These are phyloP conservation scores for Nakazawaea populi DNA, from an alignment of 805 yeast genomes.

Conservation along the genomic window DNA sequence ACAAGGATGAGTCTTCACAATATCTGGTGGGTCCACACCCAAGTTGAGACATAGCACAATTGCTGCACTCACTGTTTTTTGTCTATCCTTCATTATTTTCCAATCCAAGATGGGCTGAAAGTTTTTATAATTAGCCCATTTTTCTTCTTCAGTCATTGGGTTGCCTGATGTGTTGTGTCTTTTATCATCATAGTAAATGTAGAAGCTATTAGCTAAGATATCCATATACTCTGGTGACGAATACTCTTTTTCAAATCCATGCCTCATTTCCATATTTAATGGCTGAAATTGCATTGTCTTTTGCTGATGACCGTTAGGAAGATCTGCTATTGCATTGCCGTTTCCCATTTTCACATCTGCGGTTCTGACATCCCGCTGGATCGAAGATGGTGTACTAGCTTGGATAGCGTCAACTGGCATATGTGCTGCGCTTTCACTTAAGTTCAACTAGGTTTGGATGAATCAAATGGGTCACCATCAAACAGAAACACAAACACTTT, in stretches of 20 bases:
- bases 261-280: conserved; percentile 54
- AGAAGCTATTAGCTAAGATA: conserved; percentile 59
- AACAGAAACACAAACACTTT: too few species aligned
- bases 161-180: conserved; percentile 88
- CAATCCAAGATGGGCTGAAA: conserved; percentile 80
- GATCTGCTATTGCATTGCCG: not conserved
- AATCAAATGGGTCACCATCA: too few species aligned
- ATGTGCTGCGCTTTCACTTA: too few species aligned
- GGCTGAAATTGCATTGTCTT: conserved; percentile 30
- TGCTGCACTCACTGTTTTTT: conserved; percentile 91
- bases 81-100: conserved; percentile 87
- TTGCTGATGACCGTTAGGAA: not conserved
- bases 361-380: not conserved
- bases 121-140: conserved; percentile 36
- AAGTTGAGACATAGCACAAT: conserved; percentile 82
- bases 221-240: conserved; percentile 48
- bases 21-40: conserved; percentile 97
- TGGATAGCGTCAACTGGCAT: not conserved
- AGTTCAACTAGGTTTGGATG: too few species aligned
- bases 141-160: conserved; percentile 55
- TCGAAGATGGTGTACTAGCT: not conserved
- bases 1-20: conserved; percentile 86
- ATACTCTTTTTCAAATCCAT: conserved; percentile 62
- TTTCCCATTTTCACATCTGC: not conserved
- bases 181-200: conserved; percentile 84